These are phyloP conservation scores for Bromus sterilis DNA, from an alignment of 176 grass and related monocot genomes.

Conservation along the genomic window DNA sequence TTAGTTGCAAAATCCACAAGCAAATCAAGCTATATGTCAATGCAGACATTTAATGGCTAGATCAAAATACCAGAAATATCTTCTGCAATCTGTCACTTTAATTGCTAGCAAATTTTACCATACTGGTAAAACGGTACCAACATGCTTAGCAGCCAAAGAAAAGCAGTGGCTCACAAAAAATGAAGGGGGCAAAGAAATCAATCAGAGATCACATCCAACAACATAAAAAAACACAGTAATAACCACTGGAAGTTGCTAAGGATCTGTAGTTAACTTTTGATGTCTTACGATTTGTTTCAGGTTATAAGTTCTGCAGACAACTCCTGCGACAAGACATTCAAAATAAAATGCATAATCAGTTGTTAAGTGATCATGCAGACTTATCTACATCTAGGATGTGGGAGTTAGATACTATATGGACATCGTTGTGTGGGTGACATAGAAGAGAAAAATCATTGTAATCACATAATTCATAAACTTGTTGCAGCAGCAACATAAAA, in stretches of 20 bases:
- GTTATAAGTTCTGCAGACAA: background rate
- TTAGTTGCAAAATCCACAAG: background rate
- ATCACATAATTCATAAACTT: background rate
- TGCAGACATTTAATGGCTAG: background rate
- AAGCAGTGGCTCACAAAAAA: background rate
- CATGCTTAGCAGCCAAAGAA: background rate
- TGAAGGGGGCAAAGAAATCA: background rate
- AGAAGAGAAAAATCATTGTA: background rate
- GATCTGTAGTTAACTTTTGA: background rate
- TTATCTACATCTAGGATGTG: background rate
- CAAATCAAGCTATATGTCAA: background rate
- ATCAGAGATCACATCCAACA: background rate
- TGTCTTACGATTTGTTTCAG: background rate
- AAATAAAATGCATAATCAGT: background rate
- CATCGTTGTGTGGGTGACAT: background rate
- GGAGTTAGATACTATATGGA: background rate
- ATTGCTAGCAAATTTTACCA: background rate
- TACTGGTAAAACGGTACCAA: background rate
- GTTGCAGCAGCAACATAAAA: background rate
- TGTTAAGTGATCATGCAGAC: background rate
- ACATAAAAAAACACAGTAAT: background rate
- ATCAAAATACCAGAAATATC: background rate
- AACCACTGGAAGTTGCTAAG: background rate
- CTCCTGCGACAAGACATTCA: background rate
- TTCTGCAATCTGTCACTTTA: background rate